phyloP scores from a whole-genome alignment of 2,329 filamentous ascomycete genomes.

The Alternaria sp. region DNA sequence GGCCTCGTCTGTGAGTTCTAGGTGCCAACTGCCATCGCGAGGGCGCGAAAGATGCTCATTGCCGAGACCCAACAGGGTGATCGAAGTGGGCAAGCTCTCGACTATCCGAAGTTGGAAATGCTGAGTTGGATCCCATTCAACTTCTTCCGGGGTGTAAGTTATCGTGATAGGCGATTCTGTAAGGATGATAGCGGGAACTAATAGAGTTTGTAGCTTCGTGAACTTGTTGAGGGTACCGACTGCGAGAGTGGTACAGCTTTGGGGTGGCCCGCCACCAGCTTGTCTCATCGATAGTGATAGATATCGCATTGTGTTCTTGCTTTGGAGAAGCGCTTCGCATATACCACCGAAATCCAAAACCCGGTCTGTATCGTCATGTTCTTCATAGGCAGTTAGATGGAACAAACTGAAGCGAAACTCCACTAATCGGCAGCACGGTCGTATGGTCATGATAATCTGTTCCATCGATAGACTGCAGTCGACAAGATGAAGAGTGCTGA shows the following conservation, averaged over 20 bases:
- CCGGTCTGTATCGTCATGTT: too few species aligned
- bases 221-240: not conserved
- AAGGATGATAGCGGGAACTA: not conserved
- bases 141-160: not conserved
- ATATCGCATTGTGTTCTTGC: not conserved
- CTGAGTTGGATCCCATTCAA: not conserved
- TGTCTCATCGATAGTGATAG: not conserved
- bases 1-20: not conserved
- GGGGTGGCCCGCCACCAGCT: too few species aligned
- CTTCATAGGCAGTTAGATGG: too few species aligned
- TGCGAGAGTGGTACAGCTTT: not conserved
- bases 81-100: not conserved
- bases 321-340: not conserved
- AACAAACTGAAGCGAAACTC: not conserved
- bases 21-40: not conserved
- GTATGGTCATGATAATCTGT: not conserved
- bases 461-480: not conserved
- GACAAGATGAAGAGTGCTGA: not conserved
- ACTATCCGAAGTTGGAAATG: not conserved
- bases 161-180: not conserved
- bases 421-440: not conserved
- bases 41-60: not conserved
- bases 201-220: not conserved
- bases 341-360: not conserved
- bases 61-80: not conserved